A percentile compares a stretch with the other conserved stretches of the same genome.
phyloP scores from a whole-genome alignment of 164 flowering plant genomes.

The Magnolia sinica region DNA sequence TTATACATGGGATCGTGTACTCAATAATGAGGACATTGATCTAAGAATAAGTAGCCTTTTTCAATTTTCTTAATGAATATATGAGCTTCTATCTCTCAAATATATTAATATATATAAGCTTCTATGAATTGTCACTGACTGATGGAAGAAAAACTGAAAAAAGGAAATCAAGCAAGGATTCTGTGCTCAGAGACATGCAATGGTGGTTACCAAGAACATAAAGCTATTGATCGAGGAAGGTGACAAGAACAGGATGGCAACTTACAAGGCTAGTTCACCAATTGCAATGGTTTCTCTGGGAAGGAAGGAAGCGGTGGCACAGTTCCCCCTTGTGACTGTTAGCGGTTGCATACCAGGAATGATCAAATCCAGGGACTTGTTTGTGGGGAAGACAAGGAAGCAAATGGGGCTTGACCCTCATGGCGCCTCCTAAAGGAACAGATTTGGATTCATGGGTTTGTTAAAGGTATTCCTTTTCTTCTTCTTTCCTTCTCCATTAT shows the following conservation, averaged over 20 bases:
- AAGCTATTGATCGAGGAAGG: conserved; percentile 53
- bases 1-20: background rate
- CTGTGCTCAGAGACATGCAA: conserved; percentile 67
- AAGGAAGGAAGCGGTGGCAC: conserved; percentile 76
- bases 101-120: background rate
- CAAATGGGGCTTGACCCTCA: conserved; percentile 45
- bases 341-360: conserved; percentile 67
- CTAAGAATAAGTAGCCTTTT: background rate
- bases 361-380: conserved; percentile 77
- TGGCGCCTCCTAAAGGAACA: background rate
- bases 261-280: conserved; percentile 38
- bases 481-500: background rate
- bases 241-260: conserved; percentile 45
- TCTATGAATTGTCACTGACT: background rate
- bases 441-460: background rate
- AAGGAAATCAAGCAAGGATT: conserved; percentile 90
- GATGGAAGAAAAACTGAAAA: background rate
- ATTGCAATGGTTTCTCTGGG: conserved; percentile 77
- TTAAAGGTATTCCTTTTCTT: background rate
- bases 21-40: background rate
- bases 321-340: conserved; percentile 50
- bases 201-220: conserved; percentile 61
- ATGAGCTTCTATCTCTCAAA: background rate
- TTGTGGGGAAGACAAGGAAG: conserved; percentile 76
- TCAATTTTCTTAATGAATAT: too few relatives aligned